These are phyloP conservation scores for Letharia columbiana DNA, from an alignment of 495 filamentous ascomycete species.

Conservation along the genomic window DNA sequence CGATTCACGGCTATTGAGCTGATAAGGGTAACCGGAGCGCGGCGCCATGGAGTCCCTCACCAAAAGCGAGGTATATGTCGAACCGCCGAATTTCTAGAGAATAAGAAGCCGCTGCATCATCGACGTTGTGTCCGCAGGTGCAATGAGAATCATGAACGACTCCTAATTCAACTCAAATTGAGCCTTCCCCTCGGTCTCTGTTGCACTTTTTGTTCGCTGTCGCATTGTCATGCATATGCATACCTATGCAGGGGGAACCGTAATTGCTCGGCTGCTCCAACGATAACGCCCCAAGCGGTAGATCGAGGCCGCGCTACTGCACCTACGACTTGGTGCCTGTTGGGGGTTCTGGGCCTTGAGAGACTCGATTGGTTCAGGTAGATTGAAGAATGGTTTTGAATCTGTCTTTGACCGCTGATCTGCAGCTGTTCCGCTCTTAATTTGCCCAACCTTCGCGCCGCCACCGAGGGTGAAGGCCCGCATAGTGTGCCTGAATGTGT, in stretches of 20 bases:
- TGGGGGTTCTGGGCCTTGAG: slow-evolving; percentile 4
- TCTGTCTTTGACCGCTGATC: background rate
- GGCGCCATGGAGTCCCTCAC: too few relatives aligned
- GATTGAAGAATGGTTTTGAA: background rate
- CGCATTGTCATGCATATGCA: slow-evolving; percentile 1
- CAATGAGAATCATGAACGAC: too few relatives aligned
- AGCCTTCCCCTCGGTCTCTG: background rate
- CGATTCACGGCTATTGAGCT: too few relatives aligned
- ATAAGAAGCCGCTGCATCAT: too few relatives aligned
- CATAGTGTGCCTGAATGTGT: background rate
- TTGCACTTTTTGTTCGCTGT: background rate
- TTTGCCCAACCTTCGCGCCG: background rate
- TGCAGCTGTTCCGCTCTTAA: background rate
- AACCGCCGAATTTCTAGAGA: too few relatives aligned
- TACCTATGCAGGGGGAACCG: background rate
- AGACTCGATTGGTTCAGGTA: background rate
- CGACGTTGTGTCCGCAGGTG: too few relatives aligned
- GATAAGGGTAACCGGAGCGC: too few relatives aligned
- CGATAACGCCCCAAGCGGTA: background rate
- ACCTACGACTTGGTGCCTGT: background rate
- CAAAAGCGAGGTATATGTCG: too few relatives aligned
- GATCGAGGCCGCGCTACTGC: slow-evolving; percentile 5
- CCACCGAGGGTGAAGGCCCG: background rate
- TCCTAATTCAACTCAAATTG: too few relatives aligned
- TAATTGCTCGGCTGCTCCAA: background rate